These are phyloP conservation scores for Moricandia moricandioides DNA, from an alignment of 345 rosid genomes.

Conservation along the genomic window DNA sequence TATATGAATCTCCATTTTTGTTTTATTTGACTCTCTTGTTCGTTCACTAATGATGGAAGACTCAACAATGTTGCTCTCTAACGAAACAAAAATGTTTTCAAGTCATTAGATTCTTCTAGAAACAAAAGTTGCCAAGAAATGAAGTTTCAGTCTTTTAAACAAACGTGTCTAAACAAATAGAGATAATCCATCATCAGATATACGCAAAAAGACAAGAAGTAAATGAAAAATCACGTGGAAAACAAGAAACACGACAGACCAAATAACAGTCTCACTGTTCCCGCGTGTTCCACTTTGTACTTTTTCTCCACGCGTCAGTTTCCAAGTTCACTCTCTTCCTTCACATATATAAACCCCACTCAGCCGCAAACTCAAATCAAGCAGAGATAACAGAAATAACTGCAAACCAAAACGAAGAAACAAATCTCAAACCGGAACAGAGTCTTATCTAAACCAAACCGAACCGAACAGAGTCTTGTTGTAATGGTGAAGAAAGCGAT, in stretches of 20 bases:
- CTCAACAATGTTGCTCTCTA: too few relatives aligned
- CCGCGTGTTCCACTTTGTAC: conserved; percentile 21
- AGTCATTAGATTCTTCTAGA: conserved; percentile 9
- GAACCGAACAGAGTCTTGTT: neutral
- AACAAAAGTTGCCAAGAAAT: conserved; percentile 3
- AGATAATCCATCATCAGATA: neutral
- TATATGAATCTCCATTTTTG: too few relatives aligned
- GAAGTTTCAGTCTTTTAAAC: neutral
- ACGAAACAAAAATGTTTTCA: too few relatives aligned
- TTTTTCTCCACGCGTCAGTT: conserved; percentile 22
- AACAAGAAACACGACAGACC: conserved; percentile 20
- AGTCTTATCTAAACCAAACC: neutral
- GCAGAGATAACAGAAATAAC: conserved; percentile 16
- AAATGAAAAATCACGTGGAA: conserved; percentile 26
- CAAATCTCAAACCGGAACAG: neutral
- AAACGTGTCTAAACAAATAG: conserved; percentile 19
- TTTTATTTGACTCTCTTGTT: too few relatives aligned
- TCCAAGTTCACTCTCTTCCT: neutral
- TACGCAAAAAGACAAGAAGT: neutral
- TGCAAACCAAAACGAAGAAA: neutral
- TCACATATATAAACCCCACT: neutral
- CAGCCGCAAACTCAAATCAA: conserved; percentile 25
- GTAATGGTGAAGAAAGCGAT: conserved; percentile 29
- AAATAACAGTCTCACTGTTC: conserved; percentile 8
- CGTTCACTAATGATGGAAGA: too few relatives aligned